Percentiles rank a stretch among this genome's conserved stretches.
These are phyloP conservation scores for Iris macrosiphon DNA, from an alignment of 106 monocot species.

Conservation along the genomic window DNA sequence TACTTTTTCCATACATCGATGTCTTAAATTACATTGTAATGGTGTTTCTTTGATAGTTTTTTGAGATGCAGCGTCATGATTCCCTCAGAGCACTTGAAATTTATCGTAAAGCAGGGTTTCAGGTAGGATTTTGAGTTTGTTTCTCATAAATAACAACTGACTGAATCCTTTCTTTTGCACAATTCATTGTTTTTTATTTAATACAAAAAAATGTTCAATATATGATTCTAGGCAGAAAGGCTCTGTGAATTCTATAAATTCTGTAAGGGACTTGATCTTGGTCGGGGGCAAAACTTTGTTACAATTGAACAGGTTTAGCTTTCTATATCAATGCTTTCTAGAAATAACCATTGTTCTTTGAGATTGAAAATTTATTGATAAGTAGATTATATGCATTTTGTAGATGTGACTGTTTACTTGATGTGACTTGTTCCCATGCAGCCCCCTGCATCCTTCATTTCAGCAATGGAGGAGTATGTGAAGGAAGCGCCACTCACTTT, in stretches of 20 bases:
- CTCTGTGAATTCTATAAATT: conserved; percentile 48
- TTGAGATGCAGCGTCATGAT: conserved; percentile 74
- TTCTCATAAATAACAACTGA: neutral
- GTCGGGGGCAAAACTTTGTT: conserved; percentile 20
- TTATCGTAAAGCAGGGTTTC: conserved; percentile 52
- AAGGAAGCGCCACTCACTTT: conserved; percentile 21
- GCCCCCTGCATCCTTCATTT: conserved; percentile 41
- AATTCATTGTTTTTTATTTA: conserved; percentile 1
- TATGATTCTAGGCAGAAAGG: conserved; percentile 27
- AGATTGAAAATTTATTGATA: neutral
- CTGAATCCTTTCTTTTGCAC: neutral
- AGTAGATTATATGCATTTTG: neutral
- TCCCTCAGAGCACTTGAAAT: conserved; percentile 70
- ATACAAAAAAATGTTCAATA: neutral
- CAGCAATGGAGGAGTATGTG: conserved; percentile 54
- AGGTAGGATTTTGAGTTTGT: conserved; percentile 26
- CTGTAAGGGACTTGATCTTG: conserved; percentile 39
- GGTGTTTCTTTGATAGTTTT: conserved; percentile 40
- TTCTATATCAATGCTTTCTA: neutral
- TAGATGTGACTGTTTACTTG: neutral
- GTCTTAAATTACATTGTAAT: conserved; percentile 1
- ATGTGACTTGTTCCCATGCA: conserved; percentile 12
- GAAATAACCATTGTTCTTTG: neutral
- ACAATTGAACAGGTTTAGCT: conserved; percentile 35
- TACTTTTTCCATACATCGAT: neutral